Base-by-base conservation (phyloP, 306 rosid genomes). In the Rosa multiflora region DNA sequence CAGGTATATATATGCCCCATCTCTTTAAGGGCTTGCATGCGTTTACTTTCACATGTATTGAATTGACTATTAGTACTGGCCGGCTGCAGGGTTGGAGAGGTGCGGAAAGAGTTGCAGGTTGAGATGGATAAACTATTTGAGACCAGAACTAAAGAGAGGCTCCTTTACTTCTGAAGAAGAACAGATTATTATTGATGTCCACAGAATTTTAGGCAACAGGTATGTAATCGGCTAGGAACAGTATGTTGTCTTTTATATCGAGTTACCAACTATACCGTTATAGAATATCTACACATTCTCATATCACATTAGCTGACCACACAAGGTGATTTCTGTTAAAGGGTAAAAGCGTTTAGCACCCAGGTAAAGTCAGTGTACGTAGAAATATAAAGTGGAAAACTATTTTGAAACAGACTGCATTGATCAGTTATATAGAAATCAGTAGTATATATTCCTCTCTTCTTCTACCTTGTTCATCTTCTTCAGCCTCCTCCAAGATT, bases 41-140 rank as follows among this genome's bases (percentile, higher is more conserved):
- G 26, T 47, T 32, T 8, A 3, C 20, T 26, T 47, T 9, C 51
- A 11, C 2, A 5, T 13, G 21, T 39, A 8, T 9, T 10, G 29
- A 39, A 5, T 14, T 72, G 5, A 11, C 26, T 29, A 10, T 14
- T 2, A 18, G 37, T 20, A 18, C 21, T 64, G 56, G 7, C 29
- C 35, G 56, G 64, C 26, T 35, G 48, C 52, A 88, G 91, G 91
- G 46, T 78, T 88, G 73, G 86, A 88, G 70, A 78, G 91, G 35
- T 88, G 89, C 67, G 91, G 91, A 42, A 88, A 88, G 63, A 88
- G 89, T 68, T 88, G 91, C 78, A 82, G 89, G n/a, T 74, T 88
- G 55, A 70, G 91, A 73, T 88, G 91, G 91, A 88, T 88, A 73
- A 88, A 88, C 76, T 88, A 88, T 49, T 78, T 88, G 62, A 81